These are phyloP conservation scores for Schizothecium vesticola DNA, from an alignment of 495 filamentous ascomycete species.

Conservation along the genomic window DNA sequence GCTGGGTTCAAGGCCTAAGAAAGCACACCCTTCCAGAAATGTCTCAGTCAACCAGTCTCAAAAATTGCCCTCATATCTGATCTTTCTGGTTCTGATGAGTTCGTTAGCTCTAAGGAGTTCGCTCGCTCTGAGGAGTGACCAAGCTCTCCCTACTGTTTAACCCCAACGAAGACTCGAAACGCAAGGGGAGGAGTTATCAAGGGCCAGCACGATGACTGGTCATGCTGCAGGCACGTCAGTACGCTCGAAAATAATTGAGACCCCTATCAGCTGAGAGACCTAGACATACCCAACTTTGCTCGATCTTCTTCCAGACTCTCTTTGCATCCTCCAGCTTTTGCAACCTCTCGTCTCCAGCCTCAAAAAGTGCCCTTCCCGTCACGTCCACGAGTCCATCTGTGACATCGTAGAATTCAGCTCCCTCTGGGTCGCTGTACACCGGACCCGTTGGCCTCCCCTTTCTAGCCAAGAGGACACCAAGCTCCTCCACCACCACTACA, in stretches of 20 bases:
- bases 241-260: no score
- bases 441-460: neutral
- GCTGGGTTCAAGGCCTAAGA: no score
- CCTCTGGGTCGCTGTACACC: neutral
- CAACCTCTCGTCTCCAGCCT: neutral
- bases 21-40: neutral
- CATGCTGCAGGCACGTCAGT: no score
- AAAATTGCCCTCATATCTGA: no score
- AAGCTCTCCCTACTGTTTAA: neutral
- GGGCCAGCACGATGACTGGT: no score
- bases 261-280: no score
- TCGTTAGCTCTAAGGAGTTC: no score
- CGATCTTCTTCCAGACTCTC: neutral
- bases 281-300: neutral
- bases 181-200: neutral
- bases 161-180: neutral
- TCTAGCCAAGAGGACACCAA: neutral
- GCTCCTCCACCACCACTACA: neutral
- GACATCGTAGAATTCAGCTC: neutral
- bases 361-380: neutral
- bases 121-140: fast-evolving
- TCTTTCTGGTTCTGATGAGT: no score
- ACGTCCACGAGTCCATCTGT: neutral
- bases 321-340: neutral
- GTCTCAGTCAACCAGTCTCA: neutral